These are phyloP conservation scores for Botrytis cinerea DNA, from an alignment of 2,329 filamentous ascomycete genomes.

Conservation along the genomic window DNA sequence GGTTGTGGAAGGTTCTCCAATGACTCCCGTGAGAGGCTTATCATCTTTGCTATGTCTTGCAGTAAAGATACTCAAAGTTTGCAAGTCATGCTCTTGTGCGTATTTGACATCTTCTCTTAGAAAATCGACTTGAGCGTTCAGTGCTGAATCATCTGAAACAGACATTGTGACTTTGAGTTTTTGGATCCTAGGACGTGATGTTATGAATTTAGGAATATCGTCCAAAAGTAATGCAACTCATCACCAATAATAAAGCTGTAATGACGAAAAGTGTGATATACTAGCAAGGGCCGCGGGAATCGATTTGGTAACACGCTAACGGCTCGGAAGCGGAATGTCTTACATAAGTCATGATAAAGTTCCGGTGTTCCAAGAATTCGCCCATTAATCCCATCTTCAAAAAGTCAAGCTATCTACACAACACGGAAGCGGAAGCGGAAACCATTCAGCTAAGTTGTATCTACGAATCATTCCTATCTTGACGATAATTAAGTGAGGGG, in stretches of 20 bases:
- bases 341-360: conserved; percentile 6
- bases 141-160: not conserved
- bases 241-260: not conserved
- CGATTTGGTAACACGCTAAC: not conserved
- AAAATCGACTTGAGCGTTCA: not conserved
- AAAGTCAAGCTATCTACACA: not conserved
- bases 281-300: not conserved
- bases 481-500: conserved; percentile 4
- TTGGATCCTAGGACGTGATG: not conserved
- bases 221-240: not conserved
- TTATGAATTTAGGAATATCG: not conserved
- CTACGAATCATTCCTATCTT: conserved; percentile 18
- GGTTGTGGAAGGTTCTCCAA: not conserved
- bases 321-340: conserved; percentile 13
- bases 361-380: not conserved
- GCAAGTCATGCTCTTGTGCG: conserved; percentile 20
- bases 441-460: not conserved
- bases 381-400: conserved; percentile 4
- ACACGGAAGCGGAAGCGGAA: conserved; percentile 23
- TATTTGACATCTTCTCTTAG: conserved; percentile 18
- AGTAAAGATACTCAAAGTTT: conserved; percentile 17
- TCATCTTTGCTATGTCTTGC: not conserved
- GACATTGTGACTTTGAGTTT: conserved; percentile 6
- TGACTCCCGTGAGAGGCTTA: not conserved
- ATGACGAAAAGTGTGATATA: not conserved